Base-by-base conservation (phyloP, 345 rosid genomes). In the Abelmoschus esculentus region DNA sequence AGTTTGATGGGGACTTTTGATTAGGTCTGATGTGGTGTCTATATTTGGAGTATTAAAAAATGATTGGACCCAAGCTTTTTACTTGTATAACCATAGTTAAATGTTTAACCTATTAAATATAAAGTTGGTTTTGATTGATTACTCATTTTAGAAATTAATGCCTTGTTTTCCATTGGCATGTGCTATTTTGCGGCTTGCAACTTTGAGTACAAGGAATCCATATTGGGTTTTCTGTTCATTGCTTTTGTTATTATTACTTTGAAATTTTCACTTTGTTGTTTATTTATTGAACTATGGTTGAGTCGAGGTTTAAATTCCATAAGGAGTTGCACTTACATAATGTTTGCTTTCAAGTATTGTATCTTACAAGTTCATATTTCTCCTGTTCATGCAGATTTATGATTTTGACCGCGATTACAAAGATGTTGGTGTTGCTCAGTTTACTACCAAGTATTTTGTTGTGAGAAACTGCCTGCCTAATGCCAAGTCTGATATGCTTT, bases 331-430 rank as follows among this genome's bases (percentile, higher is more conserved):
- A 19, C 32, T 42, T 40, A 19, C 19, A 19, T 28, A 66, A 7
- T 28, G 54, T 47, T 66, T 73, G 6, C 38, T 59, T 38, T 70
- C 58, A 59, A 56, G 46, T 54, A 58, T 70, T 38, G 32, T 70
- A 13, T 68, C 38, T 19, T 15, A 76, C 71, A 67, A 38, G 67
- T 68, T 64, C 19, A 64, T 60, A 52, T 11, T 38, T 26, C 47
- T 46, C 19, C 29, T 63, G 36, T 70, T 46, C 57, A 46, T 60
- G 73, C 90, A 95, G 99, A 92, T 87, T 70, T 95, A 88, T 82
- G 96, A 91, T 80, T 95, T 95, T 82, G 97, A 95, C 77, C 96
- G 98, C 55, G 99, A 95, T 74, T 95, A 91, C 84, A 90, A 89
- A 81, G 99, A 95, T 81, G 85, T 90, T 46, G 99, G 99, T 38